A percentile compares a stretch with the other conserved stretches of the same genome.
phyloP scores from a whole-genome alignment of 352 stramenopile genomes.

The Phytophthora ramorum region DNA sequence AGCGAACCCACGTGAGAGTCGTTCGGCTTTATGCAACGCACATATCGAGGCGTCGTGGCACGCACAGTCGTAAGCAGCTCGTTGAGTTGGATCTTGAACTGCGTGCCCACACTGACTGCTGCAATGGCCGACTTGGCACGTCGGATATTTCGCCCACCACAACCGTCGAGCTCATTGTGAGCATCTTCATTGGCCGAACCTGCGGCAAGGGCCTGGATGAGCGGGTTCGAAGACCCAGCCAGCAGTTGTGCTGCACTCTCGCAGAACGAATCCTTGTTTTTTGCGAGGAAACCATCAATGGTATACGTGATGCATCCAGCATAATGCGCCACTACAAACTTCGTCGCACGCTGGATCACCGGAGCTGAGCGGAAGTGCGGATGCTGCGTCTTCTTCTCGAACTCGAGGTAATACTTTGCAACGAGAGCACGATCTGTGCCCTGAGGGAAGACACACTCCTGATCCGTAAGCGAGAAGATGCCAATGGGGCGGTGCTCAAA shows the following conservation, averaged over 20 bases:
- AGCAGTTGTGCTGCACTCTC: conserved; percentile 69
- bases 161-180: conserved; percentile 22
- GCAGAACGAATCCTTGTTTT: conserved; percentile 92
- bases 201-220: conserved; percentile 65
- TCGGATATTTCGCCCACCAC: conserved; percentile 32
- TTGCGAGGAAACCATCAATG: conserved; percentile 84
- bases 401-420: conserved; percentile 82
- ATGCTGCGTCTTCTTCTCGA: conserved; percentile 65
- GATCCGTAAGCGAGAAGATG: conserved; percentile 84
- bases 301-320: conserved; percentile 85
- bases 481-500: conserved; percentile 83
- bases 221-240: conserved; percentile 58
- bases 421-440: conserved; percentile 75
- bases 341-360: conserved; percentile 57
- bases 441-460: conserved; percentile 85
- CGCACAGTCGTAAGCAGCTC: conserved; percentile 95
- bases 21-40: conserved; percentile 99
- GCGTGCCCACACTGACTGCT: conserved; percentile 80
- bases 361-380: conserved; percentile 60
- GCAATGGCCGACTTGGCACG: conserved; percentile 68
- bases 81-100: conserved; percentile 96
- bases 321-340: conserved; percentile 91
- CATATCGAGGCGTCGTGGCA: conserved; percentile 96
- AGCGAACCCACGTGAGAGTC: conserved; percentile 72
- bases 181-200: conserved; percentile 21